These are phyloP conservation scores for Metarhizium brunneum DNA, from an alignment of 2,329 filamentous ascomycete species.

Conservation along the genomic window DNA sequence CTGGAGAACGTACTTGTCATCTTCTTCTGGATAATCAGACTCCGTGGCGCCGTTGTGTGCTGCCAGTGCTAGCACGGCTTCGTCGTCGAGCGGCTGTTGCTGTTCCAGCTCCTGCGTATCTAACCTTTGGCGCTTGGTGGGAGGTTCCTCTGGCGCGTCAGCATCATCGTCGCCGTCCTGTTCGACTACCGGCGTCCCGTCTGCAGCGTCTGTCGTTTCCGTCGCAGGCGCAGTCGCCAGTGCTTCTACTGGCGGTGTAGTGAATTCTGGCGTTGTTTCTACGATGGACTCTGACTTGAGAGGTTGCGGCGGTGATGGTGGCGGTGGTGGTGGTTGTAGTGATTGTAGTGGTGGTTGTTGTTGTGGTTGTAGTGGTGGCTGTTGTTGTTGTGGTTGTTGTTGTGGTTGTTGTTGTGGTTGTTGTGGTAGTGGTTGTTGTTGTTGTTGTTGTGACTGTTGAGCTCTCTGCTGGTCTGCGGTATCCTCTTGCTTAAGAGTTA, in stretches of 20 bases:
- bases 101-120: slow-evolving; percentile 20
- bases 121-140: slow-evolving; percentile 31
- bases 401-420: no score
- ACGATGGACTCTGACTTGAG: background rate
- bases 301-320: background rate
- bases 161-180: slow-evolving; percentile 3
- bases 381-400: no score
- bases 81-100: slow-evolving; percentile 32
- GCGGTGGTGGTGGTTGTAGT: no score
- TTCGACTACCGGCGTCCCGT: slow-evolving; percentile 1
- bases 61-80: slow-evolving; percentile 38
- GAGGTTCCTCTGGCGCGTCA: slow-evolving; percentile 23
- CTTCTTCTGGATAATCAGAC: slow-evolving; percentile 30
- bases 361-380: no score
- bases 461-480: background rate
- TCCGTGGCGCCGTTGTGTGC: slow-evolving; percentile 29
- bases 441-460: background rate
- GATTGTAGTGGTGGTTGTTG: no score
- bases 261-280: background rate
- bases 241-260: background rate
- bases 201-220: background rate
- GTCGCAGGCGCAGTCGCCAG: background rate
- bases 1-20: slow-evolving; percentile 12
- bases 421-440: no score
- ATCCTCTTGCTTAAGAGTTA: background rate